Conservation (phyloP, 179 eudicot genomes). For the Silene vulgaris region DNA sequence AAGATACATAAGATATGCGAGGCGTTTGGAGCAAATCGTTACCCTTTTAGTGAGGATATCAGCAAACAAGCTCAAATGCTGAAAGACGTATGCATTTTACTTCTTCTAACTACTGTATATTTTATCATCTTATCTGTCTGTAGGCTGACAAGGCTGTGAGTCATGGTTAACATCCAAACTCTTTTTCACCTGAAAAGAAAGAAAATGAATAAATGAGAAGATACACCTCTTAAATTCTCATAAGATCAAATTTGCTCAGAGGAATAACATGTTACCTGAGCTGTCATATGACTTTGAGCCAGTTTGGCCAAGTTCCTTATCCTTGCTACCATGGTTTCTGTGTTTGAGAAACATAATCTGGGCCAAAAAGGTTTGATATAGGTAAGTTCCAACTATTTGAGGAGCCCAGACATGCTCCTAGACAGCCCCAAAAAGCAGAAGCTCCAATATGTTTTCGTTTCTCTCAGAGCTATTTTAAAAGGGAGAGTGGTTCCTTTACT, state of each 20-base stretch:
- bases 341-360: not conserved
- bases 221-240: not conserved
- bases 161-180: not conserved
- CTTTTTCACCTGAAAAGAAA: not conserved
- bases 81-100: slow-evolving; percentile 48
- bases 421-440: not conserved
- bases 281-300: not conserved
- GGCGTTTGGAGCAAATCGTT: slow-evolving; percentile 49
- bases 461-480: not conserved
- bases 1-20: slow-evolving; percentile 90
- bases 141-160: no score
- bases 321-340: not conserved
- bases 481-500: not conserved
- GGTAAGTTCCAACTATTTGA: not conserved
- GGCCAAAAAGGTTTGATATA: not conserved
- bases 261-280: not conserved
- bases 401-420: not conserved
- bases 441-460: not conserved
- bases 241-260: no score
- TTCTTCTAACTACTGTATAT: not conserved
- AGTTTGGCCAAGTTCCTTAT: not conserved
- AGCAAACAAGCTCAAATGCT: slow-evolving; percentile 66
- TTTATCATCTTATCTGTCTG: no score
- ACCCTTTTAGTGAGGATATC: slow-evolving; percentile 17
- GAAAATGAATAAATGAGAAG: not conserved